Base-by-base conservation (phyloP, 2,329 filamentous ascomycete genomes). In the Trichoderma gracile region DNA sequence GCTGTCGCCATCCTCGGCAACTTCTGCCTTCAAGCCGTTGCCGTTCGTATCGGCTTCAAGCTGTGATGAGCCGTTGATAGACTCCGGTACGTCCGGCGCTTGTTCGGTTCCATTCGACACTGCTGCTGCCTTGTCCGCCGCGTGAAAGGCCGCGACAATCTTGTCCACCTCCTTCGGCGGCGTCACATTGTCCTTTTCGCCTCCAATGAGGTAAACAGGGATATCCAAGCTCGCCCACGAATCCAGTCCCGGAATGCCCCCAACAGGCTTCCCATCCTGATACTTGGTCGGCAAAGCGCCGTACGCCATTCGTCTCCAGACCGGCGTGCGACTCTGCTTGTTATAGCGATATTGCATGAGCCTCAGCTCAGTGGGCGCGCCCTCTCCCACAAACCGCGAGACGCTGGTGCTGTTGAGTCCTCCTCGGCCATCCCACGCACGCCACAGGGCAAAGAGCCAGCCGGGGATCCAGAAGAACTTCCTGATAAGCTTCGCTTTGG, bases 241-340 rank as follows among this genome's bases (percentile, higher is more conserved):
- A 6, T 88, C 82, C 67, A 83, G 76, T 0, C 89, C 88, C 2
- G 92, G 89, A 9, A 96, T 75, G 0, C 91, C 91, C 3, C 88
- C 86, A 9, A 74, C 73, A 0, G 85, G 76, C 27, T 80, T 74
- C 1, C 83, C 85, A 8, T 80, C 73, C 3, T 81, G 74, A 65
- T 88, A 89, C 0, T 12, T 25, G 12, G 75, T 77, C 0, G 91
- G 89, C 25, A 95, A 80, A 57, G 83, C 82, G 0, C 93, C 92
- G 75, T 83, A 87, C 0, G 89, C 88, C 87, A 96, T 93, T 45
- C 92, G 86, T 68, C 90, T 86, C 84, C 91, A 97, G 0, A 95
- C 91, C 0, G 89, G 83, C 0, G 93, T 95, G 68, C 84, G 86
- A 67, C 92, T 97, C 74, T 97, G 92, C 65, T 84, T 83, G 74